phyloP scores from a whole-genome alignment of 306 rosid species.

The Fagus crenata region DNA sequence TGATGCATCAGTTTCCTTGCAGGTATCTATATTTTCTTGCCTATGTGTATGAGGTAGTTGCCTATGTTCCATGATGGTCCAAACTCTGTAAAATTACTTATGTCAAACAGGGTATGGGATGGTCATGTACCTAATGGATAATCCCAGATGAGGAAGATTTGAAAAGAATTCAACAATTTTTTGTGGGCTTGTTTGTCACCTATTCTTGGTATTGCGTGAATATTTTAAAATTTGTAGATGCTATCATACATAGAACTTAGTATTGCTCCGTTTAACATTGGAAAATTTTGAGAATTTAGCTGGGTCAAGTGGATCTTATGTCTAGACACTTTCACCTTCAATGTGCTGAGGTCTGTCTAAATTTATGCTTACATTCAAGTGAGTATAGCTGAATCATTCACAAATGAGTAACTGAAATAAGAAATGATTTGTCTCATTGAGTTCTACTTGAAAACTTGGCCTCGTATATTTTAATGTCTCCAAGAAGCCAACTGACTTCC shows the following conservation, averaged over 20 bases:
- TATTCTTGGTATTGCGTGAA: neutral
- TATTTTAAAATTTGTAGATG: neutral
- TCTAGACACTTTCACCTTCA: neutral
- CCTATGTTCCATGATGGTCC: conserved; percentile 14
- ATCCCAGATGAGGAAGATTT: neutral
- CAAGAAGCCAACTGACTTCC: conserved; percentile 11
- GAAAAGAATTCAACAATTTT: neutral
- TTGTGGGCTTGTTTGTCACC: neutral
- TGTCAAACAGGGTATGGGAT: neutral
- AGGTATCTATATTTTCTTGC: conserved; percentile 51
- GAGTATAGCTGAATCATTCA: neutral
- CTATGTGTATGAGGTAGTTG: conserved; percentile 21
- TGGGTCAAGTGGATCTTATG: neutral
- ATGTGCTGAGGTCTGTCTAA: neutral
- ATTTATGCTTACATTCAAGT: neutral
- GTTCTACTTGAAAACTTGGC: conserved; percentile 1
- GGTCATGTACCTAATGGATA: neutral
- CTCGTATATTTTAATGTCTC: conserved; percentile 20
- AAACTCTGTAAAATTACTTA: conserved; percentile 6
- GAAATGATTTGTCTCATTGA: neutral
- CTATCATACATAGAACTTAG: neutral
- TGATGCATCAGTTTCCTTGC: conserved; percentile 84
- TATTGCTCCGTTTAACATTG: conserved; percentile 6
- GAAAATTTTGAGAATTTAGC: conserved; percentile 1
- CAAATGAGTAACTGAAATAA: neutral